Conservation (phyloP, 2,329 filamentous ascomycete species). For the Diaporthe velutina region DNA sequence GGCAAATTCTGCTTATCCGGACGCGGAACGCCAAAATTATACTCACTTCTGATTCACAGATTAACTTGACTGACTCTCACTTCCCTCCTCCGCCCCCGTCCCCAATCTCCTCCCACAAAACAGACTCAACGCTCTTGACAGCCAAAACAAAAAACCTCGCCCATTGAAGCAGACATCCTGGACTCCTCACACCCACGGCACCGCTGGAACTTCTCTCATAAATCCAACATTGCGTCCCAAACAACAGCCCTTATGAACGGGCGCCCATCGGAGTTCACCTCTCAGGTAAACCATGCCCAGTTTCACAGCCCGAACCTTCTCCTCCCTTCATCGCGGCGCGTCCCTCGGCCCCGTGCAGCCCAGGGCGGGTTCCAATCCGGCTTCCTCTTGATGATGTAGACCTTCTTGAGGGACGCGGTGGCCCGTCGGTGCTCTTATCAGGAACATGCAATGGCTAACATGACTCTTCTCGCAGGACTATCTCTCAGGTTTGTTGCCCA, state of each 20-base stretch:
- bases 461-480: conserved; percentile 69
- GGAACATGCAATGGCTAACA: conserved; percentile 55
- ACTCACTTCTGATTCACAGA: conserved; percentile 28
- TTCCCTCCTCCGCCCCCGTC: conserved; percentile 7
- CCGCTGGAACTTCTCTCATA: conserved; percentile 39
- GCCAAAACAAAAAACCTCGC: conserved; percentile 17
- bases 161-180: conserved; percentile 2
- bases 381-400: neutral
- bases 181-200: conserved; percentile 37
- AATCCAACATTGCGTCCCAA: conserved; percentile 46
- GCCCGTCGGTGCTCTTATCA: conserved; percentile 32
- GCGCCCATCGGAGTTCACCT: conserved; percentile 87
- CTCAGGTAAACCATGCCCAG: conserved; percentile 73
- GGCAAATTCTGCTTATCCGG: conserved; percentile 34
- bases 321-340: neutral
- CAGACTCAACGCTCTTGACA: conserved; percentile 22
- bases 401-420: conserved; percentile 6
- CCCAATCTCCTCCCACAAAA: conserved; percentile 21
- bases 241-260: conserved; percentile 85
- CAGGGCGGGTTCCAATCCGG: neutral
- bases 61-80: conserved; percentile 32
- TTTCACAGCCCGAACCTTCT: conserved; percentile 3
- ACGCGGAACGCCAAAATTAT: conserved; percentile 30
- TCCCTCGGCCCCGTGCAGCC: conserved; percentile 4
- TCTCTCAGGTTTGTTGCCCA: conserved; percentile 74